Evolutionary conservation across 2,329 filamentous ascomycete species (phyloP), one percentile per base, ranked within the genome.

Genomic region (Colletotrichum lindemuthianum): DNA sequence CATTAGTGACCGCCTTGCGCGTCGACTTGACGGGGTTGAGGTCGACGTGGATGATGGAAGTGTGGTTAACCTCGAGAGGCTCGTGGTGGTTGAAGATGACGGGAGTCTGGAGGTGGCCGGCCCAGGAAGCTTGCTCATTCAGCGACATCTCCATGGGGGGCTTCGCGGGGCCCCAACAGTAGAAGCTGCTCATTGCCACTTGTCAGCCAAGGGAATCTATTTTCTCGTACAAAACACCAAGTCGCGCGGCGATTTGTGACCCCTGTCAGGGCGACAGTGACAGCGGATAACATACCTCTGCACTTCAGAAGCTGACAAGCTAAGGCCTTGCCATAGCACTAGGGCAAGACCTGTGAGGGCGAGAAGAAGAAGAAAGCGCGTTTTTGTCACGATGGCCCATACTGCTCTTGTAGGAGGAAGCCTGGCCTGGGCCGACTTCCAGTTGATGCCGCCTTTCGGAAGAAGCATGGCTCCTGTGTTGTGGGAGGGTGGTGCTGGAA

Each of bases 41-140:
- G 77, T 98, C 86, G 74, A 97, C 82, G 68, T 90, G 87, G 69
- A 90, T 78, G 78, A 99, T 96, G 57, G 89, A 89, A 59, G 86
- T 87, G 65, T 90, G 88, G 77, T 97, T 96, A 80, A 98, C 84
- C 75, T 92, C 88, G 73, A 97, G 84, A 40, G 96, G 90, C 68
- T 91, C 89, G 78, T 98, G 96, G 78, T 95, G 92, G 81, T 99
- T 99, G 84, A 97, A 97, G 69, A 97, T 87, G 71, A 99, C 93
- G 53, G 96, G 96, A 4, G 96, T 98, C 72, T 94, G 90, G 68
- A 96, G 83, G 75, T 97, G 94, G 63, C 88, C 89, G 70, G 92
- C 90, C 96, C 96, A 99, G 69, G 92, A 86, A 67, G 90, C 90
- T 77, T 95, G 90, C 76, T 99, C 96, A 76, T 97, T 97, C 60